Percentiles rank a stretch among this genome's conserved stretches.
Evolutionary conservation across 2,329 filamentous ascomycete species (phyloP).

Genomic region (Venturia aucupariae): DNA sequence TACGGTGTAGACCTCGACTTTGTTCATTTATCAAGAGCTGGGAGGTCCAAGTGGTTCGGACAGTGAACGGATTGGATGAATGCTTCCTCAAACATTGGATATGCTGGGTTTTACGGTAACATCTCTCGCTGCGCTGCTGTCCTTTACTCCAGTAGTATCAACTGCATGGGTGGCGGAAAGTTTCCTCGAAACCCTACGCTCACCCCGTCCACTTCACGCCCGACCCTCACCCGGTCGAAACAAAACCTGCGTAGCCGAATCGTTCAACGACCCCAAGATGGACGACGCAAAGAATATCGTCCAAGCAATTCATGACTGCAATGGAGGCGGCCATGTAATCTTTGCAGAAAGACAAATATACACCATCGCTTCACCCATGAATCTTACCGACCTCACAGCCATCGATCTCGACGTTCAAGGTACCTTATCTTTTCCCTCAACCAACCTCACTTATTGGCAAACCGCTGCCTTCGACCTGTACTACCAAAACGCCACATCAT

Average conservation of each 20-base stretch:
- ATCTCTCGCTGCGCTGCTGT: not conserved
- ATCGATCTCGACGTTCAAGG: constrained; percentile 56
- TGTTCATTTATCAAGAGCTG: not conserved
- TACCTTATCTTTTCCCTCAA: constrained; percentile 48
- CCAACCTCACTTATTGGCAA: constrained; percentile 32
- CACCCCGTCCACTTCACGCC: not conserved
- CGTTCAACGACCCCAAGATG: constrained; percentile 22
- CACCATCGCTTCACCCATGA: constrained; percentile 53
- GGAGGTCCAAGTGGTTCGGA: not conserved
- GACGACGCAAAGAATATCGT: constrained; percentile 47
- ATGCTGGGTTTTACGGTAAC: not conserved
- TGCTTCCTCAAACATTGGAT: not conserved
- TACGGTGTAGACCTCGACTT: not conserved
- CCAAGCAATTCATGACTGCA: constrained; percentile 48
- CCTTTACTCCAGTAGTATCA: not conserved
- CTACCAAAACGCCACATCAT: constrained; percentile 24
- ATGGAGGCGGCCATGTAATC: constrained; percentile 53
- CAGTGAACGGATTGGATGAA: not conserved
- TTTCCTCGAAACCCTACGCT: not conserved
- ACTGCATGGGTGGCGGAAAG: not conserved
- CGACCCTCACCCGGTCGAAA: constrained; percentile 18
- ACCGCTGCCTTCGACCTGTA: constrained; percentile 21
- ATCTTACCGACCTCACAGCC: constrained; percentile 52
- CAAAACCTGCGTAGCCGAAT: constrained; percentile 29
- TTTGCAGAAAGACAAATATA: constrained; percentile 48